phyloP scores from a whole-genome alignment of 768 basidiomycete species.

The Termitomyces sp. region DNA sequence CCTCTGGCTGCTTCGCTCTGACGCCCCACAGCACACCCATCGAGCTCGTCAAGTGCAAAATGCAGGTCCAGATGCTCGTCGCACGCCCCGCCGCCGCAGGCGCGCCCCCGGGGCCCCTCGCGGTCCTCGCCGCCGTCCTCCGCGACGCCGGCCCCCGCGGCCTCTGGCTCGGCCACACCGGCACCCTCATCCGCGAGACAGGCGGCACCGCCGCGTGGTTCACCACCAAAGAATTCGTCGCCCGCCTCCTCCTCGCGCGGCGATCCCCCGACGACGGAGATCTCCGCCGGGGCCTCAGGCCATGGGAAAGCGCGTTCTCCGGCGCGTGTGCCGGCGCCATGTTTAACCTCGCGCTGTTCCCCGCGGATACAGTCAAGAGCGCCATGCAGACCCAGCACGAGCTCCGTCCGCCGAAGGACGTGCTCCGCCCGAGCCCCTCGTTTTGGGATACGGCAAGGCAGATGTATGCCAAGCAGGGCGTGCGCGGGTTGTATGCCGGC shows the following conservation, averaged over 20 bases:
- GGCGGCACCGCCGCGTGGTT: conserved; percentile 94
- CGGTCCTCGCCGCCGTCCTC: conserved; percentile 59
- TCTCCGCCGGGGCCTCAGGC: conserved; percentile 3
- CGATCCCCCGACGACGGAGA: neutral
- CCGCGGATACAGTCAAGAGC: conserved; percentile 90
- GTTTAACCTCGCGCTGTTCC: conserved; percentile 88
- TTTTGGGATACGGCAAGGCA: conserved; percentile 56
- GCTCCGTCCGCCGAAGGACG: conserved; percentile 40
- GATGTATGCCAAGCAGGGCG: conserved; percentile 69
- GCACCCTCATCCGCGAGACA: conserved; percentile 88
- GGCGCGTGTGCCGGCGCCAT: conserved; percentile 84
- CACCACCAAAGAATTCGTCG: conserved; percentile 75
- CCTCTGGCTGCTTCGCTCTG: neutral
- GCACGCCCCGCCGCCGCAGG: conserved; percentile 8
- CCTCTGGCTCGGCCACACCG: conserved; percentile 96
- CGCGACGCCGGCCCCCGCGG: conserved; percentile 69
- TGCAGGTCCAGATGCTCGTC: conserved; percentile 90
- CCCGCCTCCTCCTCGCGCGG: conserved; percentile 45
- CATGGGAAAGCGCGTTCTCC: conserved; percentile 80
- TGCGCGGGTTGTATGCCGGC: conserved; percentile 79
- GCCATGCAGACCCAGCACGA: conserved; percentile 92
- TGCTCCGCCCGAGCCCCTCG: conserved; percentile 24
- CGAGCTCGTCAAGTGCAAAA: conserved; percentile 94
- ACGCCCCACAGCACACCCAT: conserved; percentile 66
- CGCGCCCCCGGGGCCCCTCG: conserved; percentile 65